These are phyloP conservation scores for Tetratostichococcus sp. DNA, from an alignment of 139 green algal genomes.

Conservation along the genomic window DNA sequence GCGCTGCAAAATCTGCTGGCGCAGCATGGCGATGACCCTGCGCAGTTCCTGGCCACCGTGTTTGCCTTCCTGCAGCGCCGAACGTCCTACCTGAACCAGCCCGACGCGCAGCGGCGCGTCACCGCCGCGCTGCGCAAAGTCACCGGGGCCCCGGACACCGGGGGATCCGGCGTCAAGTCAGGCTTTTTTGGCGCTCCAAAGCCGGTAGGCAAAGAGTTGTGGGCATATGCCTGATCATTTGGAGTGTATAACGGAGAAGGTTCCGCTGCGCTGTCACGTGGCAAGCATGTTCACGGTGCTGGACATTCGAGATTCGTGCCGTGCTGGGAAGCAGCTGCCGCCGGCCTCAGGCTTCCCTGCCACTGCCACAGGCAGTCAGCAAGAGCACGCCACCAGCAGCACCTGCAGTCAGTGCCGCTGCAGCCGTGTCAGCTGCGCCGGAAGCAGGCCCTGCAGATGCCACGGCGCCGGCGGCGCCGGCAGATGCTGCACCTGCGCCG, in stretches of 20 bases:
- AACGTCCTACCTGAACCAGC: conserved; percentile 58
- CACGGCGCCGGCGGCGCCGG: not conserved
- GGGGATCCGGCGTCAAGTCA: conserved; percentile 19
- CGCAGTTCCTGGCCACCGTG: conserved; percentile 39
- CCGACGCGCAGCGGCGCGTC: conserved; percentile 30
- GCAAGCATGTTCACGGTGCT: too few relatives aligned
- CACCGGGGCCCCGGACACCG: conserved; percentile 13
- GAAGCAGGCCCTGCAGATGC: not conserved
- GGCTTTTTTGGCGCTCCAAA: conserved; percentile 34
- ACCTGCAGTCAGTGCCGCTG: not conserved
- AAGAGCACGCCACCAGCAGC: not conserved
- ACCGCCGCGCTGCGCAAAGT: conserved; percentile 39
- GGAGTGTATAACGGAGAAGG: too few relatives aligned
- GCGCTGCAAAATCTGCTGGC: conserved; percentile 10
- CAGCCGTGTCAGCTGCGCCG: not conserved
- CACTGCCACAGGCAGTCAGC: not conserved
- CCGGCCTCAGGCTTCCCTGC: conserved; percentile 10
- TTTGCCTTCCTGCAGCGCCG: conserved; percentile 55
- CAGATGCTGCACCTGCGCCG: not conserved
- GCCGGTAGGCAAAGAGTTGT: not conserved
- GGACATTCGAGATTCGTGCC: too few relatives aligned
- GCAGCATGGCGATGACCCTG: conserved; percentile 23
- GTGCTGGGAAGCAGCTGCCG: too few relatives aligned
- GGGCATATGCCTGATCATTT: too few relatives aligned
- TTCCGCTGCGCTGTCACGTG: too few relatives aligned